Percentiles rank a stretch among this genome's conserved stretches.
phyloP scores from a whole-genome alignment of 73 alveolate genomes.

The Stentor coeruleus region DNA sequence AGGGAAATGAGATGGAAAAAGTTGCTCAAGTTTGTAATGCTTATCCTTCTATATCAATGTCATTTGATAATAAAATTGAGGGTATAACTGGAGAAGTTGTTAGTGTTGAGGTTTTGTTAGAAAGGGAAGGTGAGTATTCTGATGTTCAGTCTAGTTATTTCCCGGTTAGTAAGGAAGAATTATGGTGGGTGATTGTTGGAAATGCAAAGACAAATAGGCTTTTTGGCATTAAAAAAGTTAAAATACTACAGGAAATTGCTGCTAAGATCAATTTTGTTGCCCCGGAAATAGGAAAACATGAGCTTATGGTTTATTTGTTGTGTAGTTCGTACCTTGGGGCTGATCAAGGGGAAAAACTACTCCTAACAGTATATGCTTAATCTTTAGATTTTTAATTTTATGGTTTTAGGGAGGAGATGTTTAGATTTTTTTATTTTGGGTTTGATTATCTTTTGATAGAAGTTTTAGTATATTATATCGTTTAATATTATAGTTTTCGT shows the following conservation, averaged over 20 bases:
- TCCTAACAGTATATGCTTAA: slow-evolving; percentile 23
- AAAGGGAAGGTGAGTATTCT: slow-evolving; percentile 37
- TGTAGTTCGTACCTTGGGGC: slow-evolving; percentile 78
- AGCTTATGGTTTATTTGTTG: slow-evolving; percentile 62
- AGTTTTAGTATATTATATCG: too few species aligned
- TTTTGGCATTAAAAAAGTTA: slow-evolving; percentile 13
- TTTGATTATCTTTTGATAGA: too few species aligned
- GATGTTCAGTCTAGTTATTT: slow-evolving; percentile 44
- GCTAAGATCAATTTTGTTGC: slow-evolving; percentile 2
- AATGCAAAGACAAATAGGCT: slow-evolving; percentile 41
- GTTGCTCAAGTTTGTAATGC: slow-evolving; percentile 65
- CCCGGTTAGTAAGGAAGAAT: slow-evolving; percentile 77
- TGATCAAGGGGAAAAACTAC: slow-evolving; percentile 60
- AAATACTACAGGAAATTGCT: neutral
- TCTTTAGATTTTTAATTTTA: neutral
- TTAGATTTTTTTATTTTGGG: too few species aligned
- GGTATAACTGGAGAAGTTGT: slow-evolving; percentile 32
- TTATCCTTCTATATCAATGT: slow-evolving; percentile 38
- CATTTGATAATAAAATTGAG: slow-evolving; percentile 19
- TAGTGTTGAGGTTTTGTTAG: slow-evolving; percentile 30
- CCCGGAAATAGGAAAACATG: slow-evolving; percentile 41
- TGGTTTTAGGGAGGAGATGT: too few species aligned
- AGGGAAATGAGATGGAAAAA: slow-evolving; percentile 35
- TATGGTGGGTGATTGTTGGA: slow-evolving; percentile 89
- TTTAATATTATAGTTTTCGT: too few species aligned